Percentiles rank a stretch among this genome's conserved stretches.
These are phyloP conservation scores for Rhodotorula paludigena DNA, from an alignment of 768 basidiomycete species.

Conservation along the genomic window DNA sequence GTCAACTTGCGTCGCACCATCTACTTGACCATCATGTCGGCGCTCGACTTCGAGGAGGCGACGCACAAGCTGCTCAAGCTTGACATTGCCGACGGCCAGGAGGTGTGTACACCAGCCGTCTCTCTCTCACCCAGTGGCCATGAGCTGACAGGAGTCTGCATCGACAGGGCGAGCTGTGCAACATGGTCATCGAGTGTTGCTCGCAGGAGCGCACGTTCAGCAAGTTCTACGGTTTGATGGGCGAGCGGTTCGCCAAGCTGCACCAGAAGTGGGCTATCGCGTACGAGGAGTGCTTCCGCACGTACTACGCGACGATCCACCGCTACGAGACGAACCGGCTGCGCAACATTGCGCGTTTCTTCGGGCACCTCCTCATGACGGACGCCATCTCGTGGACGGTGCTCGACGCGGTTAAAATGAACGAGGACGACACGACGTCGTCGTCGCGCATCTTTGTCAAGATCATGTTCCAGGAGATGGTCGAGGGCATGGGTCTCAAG, in stretches of 20 bases:
- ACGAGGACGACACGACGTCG: conserved; percentile 95
- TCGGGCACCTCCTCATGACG: conserved; percentile 80
- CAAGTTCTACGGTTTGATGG: conserved; percentile 91
- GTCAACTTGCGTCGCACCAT: conserved; percentile 90
- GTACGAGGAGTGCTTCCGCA: conserved; percentile 77
- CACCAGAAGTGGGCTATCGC: conserved; percentile 89
- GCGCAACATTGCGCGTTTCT: conserved; percentile 94
- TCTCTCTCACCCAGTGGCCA: not conserved
- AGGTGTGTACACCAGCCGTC: conserved; percentile 56
- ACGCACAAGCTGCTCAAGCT: conserved; percentile 96
- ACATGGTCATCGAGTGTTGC: conserved; percentile 99
- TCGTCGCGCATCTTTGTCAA: conserved; percentile 96
- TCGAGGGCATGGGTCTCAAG: conserved; percentile 87
- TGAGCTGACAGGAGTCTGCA: not conserved
- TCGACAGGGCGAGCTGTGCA: conserved; percentile 81
- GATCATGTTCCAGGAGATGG: conserved; percentile 91
- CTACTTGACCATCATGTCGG: conserved; percentile 89
- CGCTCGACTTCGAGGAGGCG: conserved; percentile 68
- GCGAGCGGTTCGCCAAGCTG: conserved; percentile 93
- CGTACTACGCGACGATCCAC: conserved; percentile 93
- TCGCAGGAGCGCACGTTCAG: conserved; percentile 98
- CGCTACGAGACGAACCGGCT: conserved; percentile 97
- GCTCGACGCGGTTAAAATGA: conserved; percentile 79
- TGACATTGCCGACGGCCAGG: conserved; percentile 83
- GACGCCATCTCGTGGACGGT: conserved; percentile 88